These are phyloP conservation scores for Sporisorium graminicola DNA, from an alignment of 1,284 basidiomycete genomes.

Conservation along the genomic window DNA sequence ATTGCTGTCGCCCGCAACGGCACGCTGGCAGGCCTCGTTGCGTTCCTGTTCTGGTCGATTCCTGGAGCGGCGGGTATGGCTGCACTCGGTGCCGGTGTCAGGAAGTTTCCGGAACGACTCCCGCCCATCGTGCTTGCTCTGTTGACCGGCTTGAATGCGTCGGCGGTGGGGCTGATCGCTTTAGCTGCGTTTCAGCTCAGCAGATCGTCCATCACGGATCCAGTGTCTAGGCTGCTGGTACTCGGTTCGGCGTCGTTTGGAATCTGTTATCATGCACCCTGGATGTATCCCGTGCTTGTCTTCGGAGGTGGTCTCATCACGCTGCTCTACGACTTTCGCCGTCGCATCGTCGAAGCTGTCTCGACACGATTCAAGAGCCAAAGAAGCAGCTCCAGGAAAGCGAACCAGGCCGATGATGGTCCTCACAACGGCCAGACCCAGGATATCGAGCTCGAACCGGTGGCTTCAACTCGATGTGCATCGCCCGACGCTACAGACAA, in stretches of 20 bases:
- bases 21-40: conserved; percentile 69
- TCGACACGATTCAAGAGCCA: conserved; percentile 1
- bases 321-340: conserved; percentile 67
- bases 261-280: conserved; percentile 73
- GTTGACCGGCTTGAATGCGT: conserved; percentile 75
- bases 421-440: conserved; percentile 5
- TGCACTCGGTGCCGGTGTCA: conserved; percentile 73
- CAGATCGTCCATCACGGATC: conserved; percentile 73
- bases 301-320: conserved; percentile 68
- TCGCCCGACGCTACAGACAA: conserved; percentile 21
- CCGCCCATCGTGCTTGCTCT: conserved; percentile 74
- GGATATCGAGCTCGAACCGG: conserved; percentile 51
- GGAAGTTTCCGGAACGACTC: conserved; percentile 72
- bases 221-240: conserved; percentile 73
- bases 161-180: conserved; percentile 75
- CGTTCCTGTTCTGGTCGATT: conserved; percentile 71
- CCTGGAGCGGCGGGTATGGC: conserved; percentile 75
- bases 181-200: conserved; percentile 75
- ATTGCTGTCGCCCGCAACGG: conserved; percentile 70
- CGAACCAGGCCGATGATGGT: too few species aligned
- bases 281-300: conserved; percentile 71
- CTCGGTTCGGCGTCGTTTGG: conserved; percentile 73
- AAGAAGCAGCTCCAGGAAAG: not conserved
- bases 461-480: not conserved
- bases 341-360: conserved; percentile 10